These are phyloP conservation scores for Vicia sativa DNA, from an alignment of 306 rosid species.

Conservation along the genomic window DNA sequence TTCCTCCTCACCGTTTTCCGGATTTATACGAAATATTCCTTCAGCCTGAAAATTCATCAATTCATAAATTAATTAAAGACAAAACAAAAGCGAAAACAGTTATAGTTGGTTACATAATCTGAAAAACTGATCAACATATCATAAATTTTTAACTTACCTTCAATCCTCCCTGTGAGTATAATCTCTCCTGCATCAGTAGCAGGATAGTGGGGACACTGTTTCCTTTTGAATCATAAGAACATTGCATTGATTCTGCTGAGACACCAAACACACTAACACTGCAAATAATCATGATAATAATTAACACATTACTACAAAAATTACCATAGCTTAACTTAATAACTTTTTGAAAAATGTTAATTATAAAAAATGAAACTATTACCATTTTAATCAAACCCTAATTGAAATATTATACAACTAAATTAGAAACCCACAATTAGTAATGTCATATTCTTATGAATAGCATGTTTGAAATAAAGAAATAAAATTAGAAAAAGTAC, in stretches of 20 bases:
- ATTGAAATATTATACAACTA: not conserved
- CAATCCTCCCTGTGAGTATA: slow-evolving; percentile 81
- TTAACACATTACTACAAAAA: not conserved
- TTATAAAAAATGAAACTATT: not conserved
- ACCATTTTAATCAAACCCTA: slow-evolving; percentile 38
- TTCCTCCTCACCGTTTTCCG: slow-evolving; percentile 85
- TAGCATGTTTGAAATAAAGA: no score
- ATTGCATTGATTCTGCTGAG: slow-evolving; percentile 97
- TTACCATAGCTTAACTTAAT: not conserved
- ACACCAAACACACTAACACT: slow-evolving; percentile 95
- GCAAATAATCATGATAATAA: slow-evolving; percentile 36
- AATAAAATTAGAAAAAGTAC: slow-evolving; percentile 30
- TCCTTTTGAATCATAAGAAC: slow-evolving; percentile 86
- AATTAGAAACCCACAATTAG: not conserved
- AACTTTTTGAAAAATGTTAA: not conserved
- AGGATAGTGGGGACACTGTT: slow-evolving; percentile 93
- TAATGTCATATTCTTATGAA: no score
- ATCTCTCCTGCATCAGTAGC: slow-evolving; percentile 89
- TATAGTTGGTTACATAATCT: slow-evolving; percentile 11
- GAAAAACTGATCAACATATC: not conserved
- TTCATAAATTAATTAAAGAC: not conserved
- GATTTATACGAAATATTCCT: slow-evolving; percentile 91
- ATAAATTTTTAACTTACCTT: slow-evolving; percentile 64
- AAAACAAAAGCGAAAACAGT: not conserved
- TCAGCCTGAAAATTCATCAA: slow-evolving; percentile 67